Evolutionary conservation across 2,329 filamentous ascomycete species (phyloP), one percentile per base, ranked within the genome.

Genomic region (Rhynchosporium agropyri): DNA sequence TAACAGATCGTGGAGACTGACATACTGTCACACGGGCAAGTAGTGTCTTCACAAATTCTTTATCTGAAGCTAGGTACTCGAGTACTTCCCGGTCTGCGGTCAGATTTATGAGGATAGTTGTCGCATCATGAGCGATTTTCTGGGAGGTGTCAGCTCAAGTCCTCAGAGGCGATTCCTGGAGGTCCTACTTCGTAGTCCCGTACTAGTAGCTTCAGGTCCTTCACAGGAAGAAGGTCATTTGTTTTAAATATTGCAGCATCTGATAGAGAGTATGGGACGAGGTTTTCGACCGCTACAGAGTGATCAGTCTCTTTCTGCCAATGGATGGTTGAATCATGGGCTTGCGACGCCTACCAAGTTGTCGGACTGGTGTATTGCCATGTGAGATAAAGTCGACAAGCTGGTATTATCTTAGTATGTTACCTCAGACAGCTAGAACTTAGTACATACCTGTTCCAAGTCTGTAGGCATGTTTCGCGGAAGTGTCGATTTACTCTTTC

Each of bases 351-450:
- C 71, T 79, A 90, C 88, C 88, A 69, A 94, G 83, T 75, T 91
- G 87, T 70, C 95, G 87, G 68, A 98, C 92, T 75, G 97, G 90
- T 48, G 92, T 91, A 75, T 96, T 97, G 64, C 91, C 91, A 78
- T 96, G 89, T 77, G 91, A 89, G 64, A 98, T 90, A 78, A 98
- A 97, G 75, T 92, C 92, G 65, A 97, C 92, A 60, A 97, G 86
- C 91, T 96, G 70, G 29, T 29, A 33, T 4, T 20, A 15, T 55
- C 45, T 69, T 53, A 69, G 65, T 65, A 51, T 45, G 28, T 7
- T 3, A 31, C 2, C 38, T 10, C 1, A 26, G 1, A 28, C 20
- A 38, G n/a, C 7, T 38, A 2, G 7, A n/a, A 8, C 7, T 12
- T 46, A 7, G n/a, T 13, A 49, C 74, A 48, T 79, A 91, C 89